Base-by-base conservation (phyloP, 768 basidiomycete genomes). In the Boletus bicolor region DNA sequence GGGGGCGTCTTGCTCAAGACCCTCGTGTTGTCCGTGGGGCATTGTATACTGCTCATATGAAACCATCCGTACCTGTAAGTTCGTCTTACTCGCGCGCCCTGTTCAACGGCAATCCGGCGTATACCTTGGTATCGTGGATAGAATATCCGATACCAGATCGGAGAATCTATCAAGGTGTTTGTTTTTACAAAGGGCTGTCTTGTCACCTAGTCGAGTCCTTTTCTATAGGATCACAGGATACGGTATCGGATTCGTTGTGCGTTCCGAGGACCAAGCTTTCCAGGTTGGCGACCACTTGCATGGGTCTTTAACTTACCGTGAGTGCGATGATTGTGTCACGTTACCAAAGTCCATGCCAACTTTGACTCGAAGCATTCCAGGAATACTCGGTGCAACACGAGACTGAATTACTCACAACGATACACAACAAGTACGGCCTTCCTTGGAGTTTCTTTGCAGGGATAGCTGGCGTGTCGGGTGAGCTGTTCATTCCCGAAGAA, bases 1-100 rank as follows among this genome's bases (percentile, higher is more conserved):
- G 78, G 79, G 0, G 79, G 79, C 0, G 62, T 82, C 52, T 62
- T 85, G 8, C 44, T 82, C 59, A 85, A 84, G 66, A 75, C 75
- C 0, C 73, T 85, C 15, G 74, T 72, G 7, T 59, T 82, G 14
- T 76, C 76, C 15, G 62, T 81, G 39, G 82, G 82, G 50, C 79
- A 79, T 0, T 79, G 76, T 58, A 26, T 79, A 56, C 58, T 75
- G 15, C 69, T 70, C 10, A 62, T 64, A 79, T 83, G 80, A 63
- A 12, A 3, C 15, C 21, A 2, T 9, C 26, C 2, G 21, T 24
- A 24, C 7, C n/a, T 24, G 21, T 24, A 24, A 24, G 7, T 44
- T 24, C 26, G 26, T 28, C 26, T 30, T 30, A 7, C 28, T 7
- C 7, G 6, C 28, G 7, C 7, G 7, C 28, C 28, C 28, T 30